Evolutionary conservation across 2,329 filamentous ascomycete genomes (phyloP), one percentile per base, ranked within the genome.

Genomic region (Trichoderma semiorbis): DNA sequence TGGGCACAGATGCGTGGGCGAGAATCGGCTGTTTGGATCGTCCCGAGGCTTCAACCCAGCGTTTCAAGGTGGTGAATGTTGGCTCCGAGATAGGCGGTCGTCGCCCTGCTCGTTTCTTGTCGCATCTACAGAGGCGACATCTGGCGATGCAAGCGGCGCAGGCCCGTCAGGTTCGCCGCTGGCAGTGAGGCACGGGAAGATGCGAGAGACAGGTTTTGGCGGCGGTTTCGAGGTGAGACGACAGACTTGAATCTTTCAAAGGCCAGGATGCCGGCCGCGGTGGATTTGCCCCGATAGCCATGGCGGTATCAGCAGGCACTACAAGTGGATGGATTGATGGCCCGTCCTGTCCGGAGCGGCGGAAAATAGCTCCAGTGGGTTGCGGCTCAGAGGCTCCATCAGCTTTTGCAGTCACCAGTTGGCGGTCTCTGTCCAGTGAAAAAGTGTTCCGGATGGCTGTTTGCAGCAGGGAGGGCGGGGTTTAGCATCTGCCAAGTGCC

Each of bases 261-360:
- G 50, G 50, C 50, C 64, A 55, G 64, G 64, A 57, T 39, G 57
- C 57, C 64, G 64, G 64, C 50, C 28, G 64, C 64, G 32, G 64
- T 30, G 64, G 64, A 39, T 67, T 67, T 67, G 64, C 50, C 63
- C 50, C 64, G 64, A 66, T 53, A 53, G 30, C 47, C 30, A 66
- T 53, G 43, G 43, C 43, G 18, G 53, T 30, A 57, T 26, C 53
- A 57, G 53, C 14, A 39, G 24, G 65, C 55, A 18, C 34, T 39
- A 47, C 10, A 32, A 18, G 26, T 69, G 55, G 65, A 68, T 47
- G 65, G 53, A 68, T 61, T 60, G 66, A 69, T 69, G 66, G 28
- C 12, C 66, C 66, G 66, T 28, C 55, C 39, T 28, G 50, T 36
- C 66, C 66, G 66, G 57, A 61, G 66, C 55, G 66, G 66, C 66